Evolutionary conservation across 2,329 filamentous ascomycete genomes (phyloP).

Genomic region (Teratosphaeria pseudoeucalypti): DNA sequence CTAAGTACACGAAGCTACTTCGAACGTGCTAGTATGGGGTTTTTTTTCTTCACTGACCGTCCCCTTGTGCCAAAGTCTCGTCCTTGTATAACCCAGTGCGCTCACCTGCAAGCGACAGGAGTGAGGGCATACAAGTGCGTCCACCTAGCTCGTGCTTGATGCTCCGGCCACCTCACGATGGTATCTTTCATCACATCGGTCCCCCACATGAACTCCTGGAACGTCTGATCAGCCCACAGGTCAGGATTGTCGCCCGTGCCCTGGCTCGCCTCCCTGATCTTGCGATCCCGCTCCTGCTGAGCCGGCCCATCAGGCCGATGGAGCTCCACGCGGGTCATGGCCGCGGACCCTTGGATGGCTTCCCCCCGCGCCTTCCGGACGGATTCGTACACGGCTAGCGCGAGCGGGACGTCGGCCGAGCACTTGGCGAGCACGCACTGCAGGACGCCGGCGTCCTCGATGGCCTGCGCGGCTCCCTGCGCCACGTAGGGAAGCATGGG

Average conservation of each 20-base stretch:
- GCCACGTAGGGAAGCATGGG: conserved; percentile 57
- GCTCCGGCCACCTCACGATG: conserved; percentile 7
- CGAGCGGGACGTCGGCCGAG: not conserved
- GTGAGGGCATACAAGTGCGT: conserved; percentile 4
- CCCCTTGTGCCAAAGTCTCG: too few relatives aligned
- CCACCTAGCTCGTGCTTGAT: conserved; percentile 6
- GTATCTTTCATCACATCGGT: conserved; percentile 9
- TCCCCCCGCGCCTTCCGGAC: not conserved
- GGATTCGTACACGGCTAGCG: not conserved
- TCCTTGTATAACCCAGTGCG: too few relatives aligned
- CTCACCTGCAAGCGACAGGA: conserved; percentile 4
- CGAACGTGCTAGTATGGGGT: too few relatives aligned
- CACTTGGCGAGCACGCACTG: conserved; percentile 7
- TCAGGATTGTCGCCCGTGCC: conserved; percentile 7
- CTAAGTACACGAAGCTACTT: too few relatives aligned
- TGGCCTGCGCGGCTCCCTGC: conserved; percentile 58
- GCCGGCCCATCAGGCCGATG: conserved; percentile 13
- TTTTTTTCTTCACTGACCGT: too few relatives aligned
- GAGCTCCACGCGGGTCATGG: conserved; percentile 27
- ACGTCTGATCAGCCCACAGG: conserved; percentile 6
- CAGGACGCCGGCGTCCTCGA: conserved; percentile 55
- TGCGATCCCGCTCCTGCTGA: conserved; percentile 8
- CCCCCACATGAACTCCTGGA: conserved; percentile 9
- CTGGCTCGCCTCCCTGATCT: conserved; percentile 5
- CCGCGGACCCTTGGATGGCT: conserved; percentile 22